Evolutionary conservation across 1,139 yeast species (phyloP).

Genomic region (Eremothecium sinecaudum): DNA sequence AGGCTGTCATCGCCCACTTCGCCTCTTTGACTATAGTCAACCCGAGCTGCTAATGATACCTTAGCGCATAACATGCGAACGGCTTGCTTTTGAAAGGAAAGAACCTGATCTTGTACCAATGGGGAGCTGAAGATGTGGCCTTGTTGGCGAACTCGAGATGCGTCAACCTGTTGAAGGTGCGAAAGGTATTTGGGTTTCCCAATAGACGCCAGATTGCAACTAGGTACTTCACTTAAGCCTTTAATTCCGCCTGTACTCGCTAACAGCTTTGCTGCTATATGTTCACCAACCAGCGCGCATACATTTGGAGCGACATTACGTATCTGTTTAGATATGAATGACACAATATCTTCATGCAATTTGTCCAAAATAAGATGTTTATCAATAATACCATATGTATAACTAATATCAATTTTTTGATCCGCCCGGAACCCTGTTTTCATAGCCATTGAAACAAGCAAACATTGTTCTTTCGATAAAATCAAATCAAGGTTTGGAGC

Average conservation of each 20-base stretch:
- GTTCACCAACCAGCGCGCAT: constrained; percentile 60
- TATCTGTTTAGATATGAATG: constrained; percentile 50
- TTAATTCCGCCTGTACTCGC: constrained; percentile 62
- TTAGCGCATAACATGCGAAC: constrained; percentile 76
- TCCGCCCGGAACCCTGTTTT: constrained; percentile 34
- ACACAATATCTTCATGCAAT: constrained; percentile 39
- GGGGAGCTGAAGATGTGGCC: constrained; percentile 56
- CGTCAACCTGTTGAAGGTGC: constrained; percentile 38
- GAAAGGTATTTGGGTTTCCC: constrained; percentile 49
- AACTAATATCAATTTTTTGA: neutral
- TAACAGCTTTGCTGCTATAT: constrained; percentile 65
- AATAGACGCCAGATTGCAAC: constrained; percentile 73
- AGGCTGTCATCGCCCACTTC: constrained; percentile 38
- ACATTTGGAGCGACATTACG: constrained; percentile 65
- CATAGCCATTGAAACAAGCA: constrained; percentile 70
- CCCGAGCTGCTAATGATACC: constrained; percentile 70
- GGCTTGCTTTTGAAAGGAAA: constrained; percentile 56
- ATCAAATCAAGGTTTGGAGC: constrained; percentile 2
- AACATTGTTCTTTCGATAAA: constrained; percentile 46
- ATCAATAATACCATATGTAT: constrained; percentile 34
- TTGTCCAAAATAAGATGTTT: constrained; percentile 40
- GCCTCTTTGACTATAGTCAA: constrained; percentile 42
- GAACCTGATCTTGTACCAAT: constrained; percentile 43
- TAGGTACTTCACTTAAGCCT: constrained; percentile 63
- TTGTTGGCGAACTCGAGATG: constrained; percentile 44